Conservation (phyloP, 176 grass and related monocot genomes). For the Melocanna baccifera region DNA sequence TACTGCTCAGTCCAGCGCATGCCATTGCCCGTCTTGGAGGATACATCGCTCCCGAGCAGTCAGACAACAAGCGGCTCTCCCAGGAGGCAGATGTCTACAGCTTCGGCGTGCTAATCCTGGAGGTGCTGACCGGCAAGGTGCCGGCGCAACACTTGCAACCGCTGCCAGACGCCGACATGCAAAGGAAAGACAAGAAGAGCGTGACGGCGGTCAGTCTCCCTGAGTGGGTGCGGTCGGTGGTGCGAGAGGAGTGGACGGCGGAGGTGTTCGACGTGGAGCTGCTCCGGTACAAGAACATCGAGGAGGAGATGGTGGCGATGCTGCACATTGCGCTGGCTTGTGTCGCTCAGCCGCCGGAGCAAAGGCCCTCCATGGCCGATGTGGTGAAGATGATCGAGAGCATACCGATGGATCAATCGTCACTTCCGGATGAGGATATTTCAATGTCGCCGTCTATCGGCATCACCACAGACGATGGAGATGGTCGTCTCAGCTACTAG, state of each 20-base stretch:
- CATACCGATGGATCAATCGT: slow-evolving; percentile 54
- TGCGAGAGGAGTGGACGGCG: slow-evolving; percentile 78
- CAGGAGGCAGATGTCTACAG: slow-evolving; percentile 79
- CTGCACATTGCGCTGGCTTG: slow-evolving; percentile 68
- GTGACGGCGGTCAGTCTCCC: slow-evolving; percentile 29
- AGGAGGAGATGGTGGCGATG: slow-evolving; percentile 85
- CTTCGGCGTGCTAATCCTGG: slow-evolving; percentile 76
- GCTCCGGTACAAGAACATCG: slow-evolving; percentile 69
- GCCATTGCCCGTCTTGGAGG: slow-evolving; percentile 56
- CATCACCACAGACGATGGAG: slow-evolving; percentile 51
- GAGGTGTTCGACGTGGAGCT: slow-evolving; percentile 89
- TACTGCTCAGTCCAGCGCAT: slow-evolving; percentile 53
- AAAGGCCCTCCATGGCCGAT: slow-evolving; percentile 62
- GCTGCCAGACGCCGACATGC: background rate
- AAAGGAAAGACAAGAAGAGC: slow-evolving; percentile 28
- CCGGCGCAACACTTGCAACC: slow-evolving; percentile 42
- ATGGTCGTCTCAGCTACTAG: slow-evolving; percentile 49
- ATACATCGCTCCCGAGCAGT: slow-evolving; percentile 62
- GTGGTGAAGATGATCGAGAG: slow-evolving; percentile 80
- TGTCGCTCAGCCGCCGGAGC: slow-evolving; percentile 47
- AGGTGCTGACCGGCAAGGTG: slow-evolving; percentile 61
- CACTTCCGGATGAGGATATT: slow-evolving; percentile 48
- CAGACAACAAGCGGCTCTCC: slow-evolving; percentile 48
- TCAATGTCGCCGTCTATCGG: slow-evolving; percentile 47
- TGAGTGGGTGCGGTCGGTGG: slow-evolving; percentile 77